phyloP scores from a whole-genome alignment of 495 filamentous ascomycete species.

The Jackrogersella multiformis region DNA sequence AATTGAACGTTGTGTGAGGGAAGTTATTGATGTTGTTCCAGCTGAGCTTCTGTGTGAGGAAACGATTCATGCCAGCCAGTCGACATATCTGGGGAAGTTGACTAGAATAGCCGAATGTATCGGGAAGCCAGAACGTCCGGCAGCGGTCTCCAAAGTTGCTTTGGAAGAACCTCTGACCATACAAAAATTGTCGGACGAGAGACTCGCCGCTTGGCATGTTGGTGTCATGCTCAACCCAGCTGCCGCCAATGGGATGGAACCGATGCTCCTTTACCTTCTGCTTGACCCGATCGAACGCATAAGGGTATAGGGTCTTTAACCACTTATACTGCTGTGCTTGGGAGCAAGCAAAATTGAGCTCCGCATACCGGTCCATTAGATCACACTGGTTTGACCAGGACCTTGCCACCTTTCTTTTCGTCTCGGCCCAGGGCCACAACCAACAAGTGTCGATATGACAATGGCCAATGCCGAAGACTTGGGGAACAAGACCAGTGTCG shows the following conservation, averaged over 20 bases:
- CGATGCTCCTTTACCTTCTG: slow-evolving; percentile 86
- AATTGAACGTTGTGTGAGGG: slow-evolving; percentile 97
- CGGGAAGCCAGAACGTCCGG: slow-evolving; percentile 95
- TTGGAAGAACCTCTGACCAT: slow-evolving; percentile 93
- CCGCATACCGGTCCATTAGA: slow-evolving; percentile 92
- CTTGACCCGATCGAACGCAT: slow-evolving; percentile 88
- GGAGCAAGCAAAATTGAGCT: slow-evolving; percentile 89
- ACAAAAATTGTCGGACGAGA: slow-evolving; percentile 92
- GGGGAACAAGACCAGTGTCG: slow-evolving; percentile 70
- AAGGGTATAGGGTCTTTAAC: slow-evolving; percentile 89
- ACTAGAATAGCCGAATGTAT: slow-evolving; percentile 96
- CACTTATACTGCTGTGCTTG: slow-evolving; percentile 98
- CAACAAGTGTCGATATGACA: slow-evolving; percentile 98
- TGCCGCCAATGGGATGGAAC: slow-evolving; percentile 95
- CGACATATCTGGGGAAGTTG: slow-evolving; percentile 94
- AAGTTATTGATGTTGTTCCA: slow-evolving; percentile 99
- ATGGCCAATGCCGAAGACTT: slow-evolving; percentile 90
- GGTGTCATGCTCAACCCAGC: slow-evolving; percentile 99
- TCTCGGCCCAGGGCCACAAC: slow-evolving; percentile 99
- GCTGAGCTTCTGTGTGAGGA: slow-evolving; percentile 94
- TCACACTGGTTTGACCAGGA: slow-evolving; percentile 97
- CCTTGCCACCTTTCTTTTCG: slow-evolving; percentile 93
- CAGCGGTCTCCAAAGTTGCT: slow-evolving; percentile 89
- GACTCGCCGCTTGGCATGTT: slow-evolving; percentile 97
- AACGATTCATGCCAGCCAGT: slow-evolving; percentile 90